phyloP scores from a whole-genome alignment of 257 asterid species.

The Capsicum chinense region DNA sequence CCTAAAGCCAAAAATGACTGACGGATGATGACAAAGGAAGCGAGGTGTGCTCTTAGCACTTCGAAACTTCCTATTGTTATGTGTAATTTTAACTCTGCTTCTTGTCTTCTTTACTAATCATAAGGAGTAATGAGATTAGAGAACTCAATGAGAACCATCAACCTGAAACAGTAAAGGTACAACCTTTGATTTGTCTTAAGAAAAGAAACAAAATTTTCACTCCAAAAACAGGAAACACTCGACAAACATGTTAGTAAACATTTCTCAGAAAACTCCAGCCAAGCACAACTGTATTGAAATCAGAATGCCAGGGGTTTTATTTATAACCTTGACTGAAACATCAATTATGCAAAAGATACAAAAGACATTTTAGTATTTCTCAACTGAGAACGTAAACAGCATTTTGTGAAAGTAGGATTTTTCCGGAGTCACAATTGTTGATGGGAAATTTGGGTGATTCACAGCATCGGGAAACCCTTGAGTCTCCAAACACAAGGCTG shows the following conservation, averaged over 20 bases:
- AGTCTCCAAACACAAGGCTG: slow-evolving; percentile 56
- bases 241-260: neutral
- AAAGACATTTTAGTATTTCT: neutral
- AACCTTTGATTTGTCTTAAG: neutral
- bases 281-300: neutral
- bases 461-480: slow-evolving; percentile 90
- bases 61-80: too few relatives aligned
- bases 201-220: neutral
- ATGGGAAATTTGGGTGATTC: slow-evolving; percentile 75
- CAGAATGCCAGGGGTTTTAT: neutral
- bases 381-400: slow-evolving; percentile 24
- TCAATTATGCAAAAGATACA: too few relatives aligned
- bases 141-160: neutral
- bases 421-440: slow-evolving; percentile 40
- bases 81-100: neutral
- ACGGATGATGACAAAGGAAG: neutral
- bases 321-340: too few relatives aligned
- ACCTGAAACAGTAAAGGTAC: neutral
- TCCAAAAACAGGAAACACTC: neutral
- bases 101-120: neutral
- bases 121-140: neutral
- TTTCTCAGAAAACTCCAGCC: neutral
- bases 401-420: slow-evolving; percentile 17
- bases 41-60: neutral
- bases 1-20: neutral